Base-by-base conservation (phyloP, 805 yeast species). In the Cyberlindnera sargentensis region DNA sequence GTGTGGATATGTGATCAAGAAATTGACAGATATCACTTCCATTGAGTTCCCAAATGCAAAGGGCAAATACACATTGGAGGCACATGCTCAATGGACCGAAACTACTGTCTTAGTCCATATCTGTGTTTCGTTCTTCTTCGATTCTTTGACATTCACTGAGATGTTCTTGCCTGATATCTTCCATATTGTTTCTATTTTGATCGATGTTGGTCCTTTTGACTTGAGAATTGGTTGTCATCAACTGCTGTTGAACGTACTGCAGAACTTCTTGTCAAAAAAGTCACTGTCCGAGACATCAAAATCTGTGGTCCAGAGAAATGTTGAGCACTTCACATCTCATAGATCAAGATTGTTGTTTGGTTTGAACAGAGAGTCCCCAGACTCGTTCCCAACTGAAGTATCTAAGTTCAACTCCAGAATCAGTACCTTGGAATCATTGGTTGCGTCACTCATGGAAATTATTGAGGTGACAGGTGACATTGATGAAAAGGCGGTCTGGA, bases 321-420 rank as follows among this genome's bases (percentile, higher is more conserved):
- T 65, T 20, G 56, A 49, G 5, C 58, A 56, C 9, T 64, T 70
- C 39, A 64, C 70, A 40, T 78, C 82, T n/a, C 85, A 82, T 39
- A 69, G 87, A 53, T 77, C 79, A 11, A 78, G 76, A 49, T 72
- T 82, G 70, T 64, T 84, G 44, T 82, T 82, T 63, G 91, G 91
- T 0, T 66, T 83, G 48, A 79, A 78, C 5, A 75, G 84, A 56
- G 76, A 73, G 30, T 71, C 64, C 28, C 63, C 71, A 23, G 64
- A 70, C 31, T 52, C 61, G 11, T 50, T 63, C 37, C 55, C 58
- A 26, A 57, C 65, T 10, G 70, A 61, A 40, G 53, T 65, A 1
- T 57, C 67, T 3, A 65, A 68, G 23, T 65, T 70, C 53, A 54
- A 66, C 3, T 58, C 62, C 27, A 68, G 68, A 49, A 64, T 67